Base-by-base conservation (phyloP, 192 early-diverging fungal species). In the Backusella mclennaniae region DNA sequence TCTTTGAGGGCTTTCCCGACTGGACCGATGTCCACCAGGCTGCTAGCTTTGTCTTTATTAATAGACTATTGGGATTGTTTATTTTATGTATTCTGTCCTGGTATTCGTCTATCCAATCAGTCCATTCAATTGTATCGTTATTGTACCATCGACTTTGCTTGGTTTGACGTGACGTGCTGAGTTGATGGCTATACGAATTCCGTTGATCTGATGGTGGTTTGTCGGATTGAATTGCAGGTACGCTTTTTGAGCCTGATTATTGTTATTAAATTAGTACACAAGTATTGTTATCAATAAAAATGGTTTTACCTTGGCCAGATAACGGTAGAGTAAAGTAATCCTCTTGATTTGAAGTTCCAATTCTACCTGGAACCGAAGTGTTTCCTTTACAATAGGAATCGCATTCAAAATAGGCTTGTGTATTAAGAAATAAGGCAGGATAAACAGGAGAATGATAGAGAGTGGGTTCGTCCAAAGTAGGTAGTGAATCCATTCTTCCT, bases 31-130 rank as follows among this genome's bases (percentile, higher is more conserved):
- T 69, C 68, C 71, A 73, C 71, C 71, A 73, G 8, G 29, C 49
- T 69, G 68, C 23, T 14, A 69, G 21, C 12, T 69, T 69, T 41
- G 36, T 21, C 38, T 21, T 69, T 33, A 33, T 3, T 11, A 69
- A 36, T 41, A 63, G 23, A 63, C 56, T 63, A 4, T 46, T 67
- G 15, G 66, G 26, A 26, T 68, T 36, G 4, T 49, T 19, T 14
- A 49, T 29, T 33, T 3, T 2, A 33, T 33, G 33, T 33, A 33
- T 33, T 2, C 11, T 63, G 21, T 63, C 56, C 8, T 29, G 56
- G 26, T 35, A 69, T 36, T 79, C 77, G 17, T 69, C 67, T 12
- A 79, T 39, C 77, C 77, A 74, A 56, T 79, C 66, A n/a, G 66
- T 41, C 77, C 77, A 79, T 69, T 69, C 76, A n/a, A 21, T 35